Evolutionary conservation across 2,329 filamentous ascomycete species (phyloP), one percentile per base, ranked within the genome.

Genomic region (Diplocarpon mali): DNA sequence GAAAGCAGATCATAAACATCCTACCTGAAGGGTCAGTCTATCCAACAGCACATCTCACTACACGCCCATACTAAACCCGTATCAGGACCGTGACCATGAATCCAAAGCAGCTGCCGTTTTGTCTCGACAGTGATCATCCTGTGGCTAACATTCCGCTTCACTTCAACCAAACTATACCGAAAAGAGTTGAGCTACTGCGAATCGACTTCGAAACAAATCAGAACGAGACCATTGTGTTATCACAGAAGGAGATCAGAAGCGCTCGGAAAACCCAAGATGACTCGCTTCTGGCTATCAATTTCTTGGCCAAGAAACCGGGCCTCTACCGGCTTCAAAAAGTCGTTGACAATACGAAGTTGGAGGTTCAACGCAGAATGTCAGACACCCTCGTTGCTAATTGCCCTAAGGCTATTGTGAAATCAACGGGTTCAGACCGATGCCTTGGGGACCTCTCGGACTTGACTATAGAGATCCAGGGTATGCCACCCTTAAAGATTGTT

Each of bases 1-100:
- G 92, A 60, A 92, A 88, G 63, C 89, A 96, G 67, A 94, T 95
- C 56, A 90, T 98, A 65, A 92, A 98, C 62, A 95, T 98, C 59
- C 70, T 98, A 44, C 92, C 92, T 2, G 92, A 98, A 70, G 93
- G 93, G 69, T 83, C 64, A 54, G 71, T 60, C 28, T 12, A n/a
- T 48, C 5, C 15, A 30, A 27, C 9, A 9, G 37, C 11, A 15
- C 35, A 12, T 42, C 16, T 10, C 14, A 28, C 7, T 15, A 24
- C 13, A 35, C 28, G 11, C 40, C 40, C 54, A 40, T 17, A 50
- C 37, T 41, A 27, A 36, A 45, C 42, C 14, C 46, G 2, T 12
- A 8, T 29, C 57, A 84, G 80, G 14, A 92, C 89, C 39, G 92
- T 89, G 12, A 73, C 88, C 39, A 70, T 98, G 51, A 98, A 98